Evolutionary conservation across 768 basidiomycete species (phyloP).

Genomic region (Podaxis sp.): DNA sequence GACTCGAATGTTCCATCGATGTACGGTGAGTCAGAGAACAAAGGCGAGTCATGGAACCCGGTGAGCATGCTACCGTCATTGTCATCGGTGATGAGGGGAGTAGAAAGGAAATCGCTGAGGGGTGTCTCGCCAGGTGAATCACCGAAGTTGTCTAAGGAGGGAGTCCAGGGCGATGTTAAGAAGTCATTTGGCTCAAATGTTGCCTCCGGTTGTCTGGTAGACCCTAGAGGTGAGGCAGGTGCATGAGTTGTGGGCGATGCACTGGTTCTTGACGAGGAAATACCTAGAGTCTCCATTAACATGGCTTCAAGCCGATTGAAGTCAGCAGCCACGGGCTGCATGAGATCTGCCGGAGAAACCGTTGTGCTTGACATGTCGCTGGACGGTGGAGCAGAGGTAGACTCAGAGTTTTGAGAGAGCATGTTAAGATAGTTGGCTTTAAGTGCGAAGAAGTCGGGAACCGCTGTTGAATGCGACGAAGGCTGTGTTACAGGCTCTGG

Average conservation of each 20-base stretch:
- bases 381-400: conserved; percentile 29
- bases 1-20: conserved; percentile 11
- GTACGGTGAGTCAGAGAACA: conserved; percentile 17
- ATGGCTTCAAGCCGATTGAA: conserved; percentile 15
- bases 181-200: conserved; percentile 22
- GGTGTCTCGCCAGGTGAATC: conserved; percentile 33
- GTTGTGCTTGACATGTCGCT: conserved; percentile 22
- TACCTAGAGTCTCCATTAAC: conserved; percentile 16
- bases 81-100: conserved; percentile 27
- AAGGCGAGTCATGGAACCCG: conserved; percentile 22
- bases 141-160: conserved; percentile 20
- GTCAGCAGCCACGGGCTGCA: conserved; percentile 21
- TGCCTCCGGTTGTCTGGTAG: conserved; percentile 20
- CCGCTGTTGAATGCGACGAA: conserved; percentile 24
- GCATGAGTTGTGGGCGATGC: conserved; percentile 16
- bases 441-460: conserved; percentile 45
- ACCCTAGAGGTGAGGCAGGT: conserved; percentile 6
- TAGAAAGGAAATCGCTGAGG: conserved; percentile 31
- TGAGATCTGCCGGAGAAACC: conserved; percentile 17
- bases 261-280: conserved; percentile 6
- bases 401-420: conserved; percentile 48
- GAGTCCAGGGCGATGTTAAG: conserved; percentile 27
- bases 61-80: conserved; percentile 19
- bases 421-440: conserved; percentile 66
- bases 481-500: conserved; percentile 35